phyloP scores from a whole-genome alignment of 2,329 filamentous ascomycete genomes.

The Talaromyces rugulosus region DNA sequence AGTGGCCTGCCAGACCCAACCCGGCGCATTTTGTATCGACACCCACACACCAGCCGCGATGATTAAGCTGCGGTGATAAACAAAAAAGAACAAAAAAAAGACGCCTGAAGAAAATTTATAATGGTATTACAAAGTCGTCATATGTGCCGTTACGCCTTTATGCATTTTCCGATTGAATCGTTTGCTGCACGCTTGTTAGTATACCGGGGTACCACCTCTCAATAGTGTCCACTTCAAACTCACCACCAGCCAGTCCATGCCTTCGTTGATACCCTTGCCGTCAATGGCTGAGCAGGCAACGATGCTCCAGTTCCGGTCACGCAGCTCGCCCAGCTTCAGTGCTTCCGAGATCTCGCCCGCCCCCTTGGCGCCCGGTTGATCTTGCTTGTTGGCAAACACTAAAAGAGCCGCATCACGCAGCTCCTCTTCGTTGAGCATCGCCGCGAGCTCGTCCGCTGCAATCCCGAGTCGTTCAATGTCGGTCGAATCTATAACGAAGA shows the following conservation, averaged over 20 bases:
- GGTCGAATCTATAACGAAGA: conserved; percentile 97
- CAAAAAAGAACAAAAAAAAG: conserved; percentile 1
- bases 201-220: background rate
- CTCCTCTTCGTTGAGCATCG: conserved; percentile 97
- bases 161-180: conserved; percentile 41
- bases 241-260: conserved; percentile 98
- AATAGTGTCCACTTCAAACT: conserved; percentile 27
- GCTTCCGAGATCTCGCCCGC: conserved; percentile 96
- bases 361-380: conserved; percentile 93
- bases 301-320: conserved; percentile 98
- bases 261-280: conserved; percentile 88
- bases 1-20: background rate
- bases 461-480: conserved; percentile 94
- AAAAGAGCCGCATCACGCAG: conserved; percentile 85
- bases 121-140: conserved; percentile 13
- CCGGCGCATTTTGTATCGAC: background rate
- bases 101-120: conserved; percentile 11
- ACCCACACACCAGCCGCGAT: background rate
- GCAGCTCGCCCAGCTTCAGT: conserved; percentile 79
- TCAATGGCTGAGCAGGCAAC: conserved; percentile 96
- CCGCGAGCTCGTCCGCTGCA: conserved; percentile 83
- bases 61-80: background rate
- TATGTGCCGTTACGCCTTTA: conserved; percentile 26
- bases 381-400: conserved; percentile 98
- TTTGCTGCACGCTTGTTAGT: conserved; percentile 29